Base-by-base conservation (phyloP, 2,329 filamentous ascomycete genomes). In the Samsoniella hepiali region DNA sequence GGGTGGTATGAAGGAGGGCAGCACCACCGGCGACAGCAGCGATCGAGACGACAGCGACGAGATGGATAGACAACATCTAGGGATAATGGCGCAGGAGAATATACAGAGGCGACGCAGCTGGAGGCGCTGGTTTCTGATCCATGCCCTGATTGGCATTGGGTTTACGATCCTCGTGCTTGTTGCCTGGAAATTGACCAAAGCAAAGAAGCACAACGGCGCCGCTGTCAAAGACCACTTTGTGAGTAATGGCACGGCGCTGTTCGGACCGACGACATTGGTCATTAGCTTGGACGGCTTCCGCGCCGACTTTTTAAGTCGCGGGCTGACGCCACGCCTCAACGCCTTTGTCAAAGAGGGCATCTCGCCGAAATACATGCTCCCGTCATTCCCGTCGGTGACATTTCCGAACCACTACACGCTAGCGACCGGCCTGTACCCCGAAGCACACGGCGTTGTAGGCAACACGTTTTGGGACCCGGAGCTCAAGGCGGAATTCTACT, bases 371-470 rank as follows among this genome's bases (percentile, higher is more conserved):
- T 97, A 94, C 76, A 97, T 99, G 93, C 83, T 87, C 7, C 95
- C 95, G 0, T 96, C 92, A 45, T 99, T 99, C 68, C 95, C 95
- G 0, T 96, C 91, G 29, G 91, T 99, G 53, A 99, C 95, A 0
- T 99, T 99, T 70, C 95, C 95, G 13, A 94, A 98, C 70, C 95
- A 98, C 75, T 97, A 94, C 75, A 97, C 94, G 0, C 81, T 98
- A 44, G 91, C 92, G 0, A 98, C 95, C 0, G 95, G 95, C 0
- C 77, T 98, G 32, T 93, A 98, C 69, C 95, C 95, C 0, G 94
- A 98, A 76, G 89, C 88, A 63, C 95, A 99, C 72, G 95, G 95
- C 0, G 83, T 99, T 3, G 93, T 99, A 0, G 91, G 93, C 6
- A 99, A 99, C 73, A 91, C 87, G 0, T 99, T 99, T 74, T 99